Base-by-base conservation (phyloP, 495 filamentous ascomycete genomes). In the Aspergillus olivimuriae region DNA sequence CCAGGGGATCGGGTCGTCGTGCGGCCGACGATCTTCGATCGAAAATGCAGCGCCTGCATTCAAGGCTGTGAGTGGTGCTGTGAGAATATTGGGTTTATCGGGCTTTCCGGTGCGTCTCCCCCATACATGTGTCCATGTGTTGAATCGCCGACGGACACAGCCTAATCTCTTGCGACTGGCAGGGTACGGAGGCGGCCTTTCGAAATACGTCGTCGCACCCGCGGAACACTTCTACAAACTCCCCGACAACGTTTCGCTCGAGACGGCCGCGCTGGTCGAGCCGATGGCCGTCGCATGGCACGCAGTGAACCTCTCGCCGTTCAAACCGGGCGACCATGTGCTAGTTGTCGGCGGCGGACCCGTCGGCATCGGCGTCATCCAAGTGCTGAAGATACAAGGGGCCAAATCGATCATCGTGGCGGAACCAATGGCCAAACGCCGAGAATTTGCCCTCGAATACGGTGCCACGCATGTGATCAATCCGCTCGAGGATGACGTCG, bases 251-350 rank as follows among this genome's bases (percentile, higher is more conserved):
- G 23, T 56, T 15, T 44, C 49, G 4, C 38, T 60, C 0, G 24
- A 58, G 40, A 40, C 55, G 2, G 50, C 51, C 55, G 76, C 78
- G 1, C 66, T 83, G 6, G 56, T 82, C 22, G 78, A 84, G 47
- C 78, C 80, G 0, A 62, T 83, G 0, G 67, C 77, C 3, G 78
- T 82, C 4, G 77, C 68, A 19, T 82, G 80, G 78, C 80, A 83
- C 54, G 77, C 76, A 10, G 70, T 82, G 14, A 69, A 66, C 4
- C 56, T 68, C 24, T 70, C 70, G 10, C 67, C 66, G 0, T 69
- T 76, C 46, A 67, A 77, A 43, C 24, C 52, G 9, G 65, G 60
- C 11, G 67, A 76, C 41, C 57, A 61, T 4, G 70, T 66, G 3
- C 53, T 81, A 9, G 58, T 82, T 19, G 50, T 81, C 3, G 80